phyloP scores from a whole-genome alignment of 768 basidiomycete species.

The Collybiopsis confluens region DNA sequence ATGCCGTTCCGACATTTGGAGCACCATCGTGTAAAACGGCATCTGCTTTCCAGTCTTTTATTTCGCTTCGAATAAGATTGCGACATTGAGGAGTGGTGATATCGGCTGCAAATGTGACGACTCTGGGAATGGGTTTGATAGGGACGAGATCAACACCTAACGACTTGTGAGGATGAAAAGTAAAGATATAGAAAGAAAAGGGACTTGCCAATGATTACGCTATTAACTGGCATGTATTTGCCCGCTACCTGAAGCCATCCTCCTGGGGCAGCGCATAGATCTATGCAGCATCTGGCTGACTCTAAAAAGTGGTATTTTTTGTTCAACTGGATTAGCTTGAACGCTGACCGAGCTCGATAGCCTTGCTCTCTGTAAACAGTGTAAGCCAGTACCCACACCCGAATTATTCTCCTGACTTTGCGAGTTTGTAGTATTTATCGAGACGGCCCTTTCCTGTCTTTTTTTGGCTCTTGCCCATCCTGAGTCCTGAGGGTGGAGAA shows the following conservation, averaged over 20 bases:
- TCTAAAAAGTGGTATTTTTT: conserved; percentile 95
- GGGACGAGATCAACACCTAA: conserved; percentile 92
- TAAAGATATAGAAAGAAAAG: neutral
- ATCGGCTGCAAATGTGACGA: conserved; percentile 88
- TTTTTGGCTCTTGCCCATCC: conserved; percentile 81
- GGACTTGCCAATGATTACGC: conserved; percentile 20
- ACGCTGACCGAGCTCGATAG: conserved; percentile 97
- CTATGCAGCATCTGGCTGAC: conserved; percentile 86
- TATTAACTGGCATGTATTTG: conserved; percentile 94
- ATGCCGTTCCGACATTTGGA: conserved; percentile 98
- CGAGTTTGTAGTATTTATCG: conserved; percentile 96
- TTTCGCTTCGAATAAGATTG: conserved; percentile 74
- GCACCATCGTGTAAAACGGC: conserved; percentile 98
- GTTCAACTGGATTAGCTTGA: conserved; percentile 98
- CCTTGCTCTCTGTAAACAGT: conserved; percentile 80
- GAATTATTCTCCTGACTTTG: conserved; percentile 52
- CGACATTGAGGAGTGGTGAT: conserved; percentile 93
- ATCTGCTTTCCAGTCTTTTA: conserved; percentile 99
- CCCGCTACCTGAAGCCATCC: conserved; percentile 99
- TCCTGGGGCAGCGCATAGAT: conserved; percentile 97
- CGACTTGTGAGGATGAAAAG: conserved; percentile 8
- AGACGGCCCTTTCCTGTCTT: conserved; percentile 95
- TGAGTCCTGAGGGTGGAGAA: conserved; percentile 15
- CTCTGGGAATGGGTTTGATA: conserved; percentile 92
- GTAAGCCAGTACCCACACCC: neutral